These are phyloP conservation scores for Nemania sp. DNA, from an alignment of 2,329 filamentous ascomycete species.

Conservation along the genomic window DNA sequence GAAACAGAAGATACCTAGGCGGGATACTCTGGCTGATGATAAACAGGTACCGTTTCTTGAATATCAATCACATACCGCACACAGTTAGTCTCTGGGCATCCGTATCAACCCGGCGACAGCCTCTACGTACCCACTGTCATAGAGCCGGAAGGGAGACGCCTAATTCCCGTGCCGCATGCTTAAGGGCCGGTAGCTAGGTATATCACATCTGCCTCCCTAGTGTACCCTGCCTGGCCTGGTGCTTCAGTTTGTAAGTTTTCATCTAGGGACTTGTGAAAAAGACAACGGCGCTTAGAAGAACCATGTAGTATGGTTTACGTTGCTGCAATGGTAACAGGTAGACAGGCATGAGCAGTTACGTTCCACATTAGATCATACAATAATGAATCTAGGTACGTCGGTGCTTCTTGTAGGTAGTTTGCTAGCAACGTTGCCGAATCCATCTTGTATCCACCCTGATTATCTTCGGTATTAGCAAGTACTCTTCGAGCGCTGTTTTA, in stretches of 20 bases:
- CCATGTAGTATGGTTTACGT: constrained; percentile 3
- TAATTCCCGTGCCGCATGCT: constrained; percentile 17
- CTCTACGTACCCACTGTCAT: constrained; percentile 10
- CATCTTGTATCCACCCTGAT: constrained; percentile 1
- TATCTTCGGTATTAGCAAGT: background rate
- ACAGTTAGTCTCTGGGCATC: constrained; percentile 1
- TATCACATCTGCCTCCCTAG: too few relatives aligned
- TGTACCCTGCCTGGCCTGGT: background rate
- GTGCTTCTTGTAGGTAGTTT: background rate
- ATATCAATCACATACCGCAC: constrained; percentile 2
- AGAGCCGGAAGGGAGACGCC: constrained; percentile 15
- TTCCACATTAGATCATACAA: constrained; percentile 18
- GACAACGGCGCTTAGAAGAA: background rate
- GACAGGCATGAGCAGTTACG: constrained; percentile 16
- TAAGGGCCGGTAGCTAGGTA: background rate
- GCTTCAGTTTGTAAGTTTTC: constrained; percentile 1
- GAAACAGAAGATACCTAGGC: background rate
- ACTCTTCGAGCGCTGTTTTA: background rate
- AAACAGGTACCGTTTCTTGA: background rate
- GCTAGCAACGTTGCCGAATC: constrained; percentile 4
- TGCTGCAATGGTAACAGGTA: constrained; percentile 15
- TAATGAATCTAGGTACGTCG: constrained; percentile 2
- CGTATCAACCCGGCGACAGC: background rate
- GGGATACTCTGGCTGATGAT: background rate
- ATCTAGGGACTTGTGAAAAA: background rate